Evolutionary conservation across 352 stramenopile species (phyloP).

Genomic region (Aphanomyces euteiches): DNA sequence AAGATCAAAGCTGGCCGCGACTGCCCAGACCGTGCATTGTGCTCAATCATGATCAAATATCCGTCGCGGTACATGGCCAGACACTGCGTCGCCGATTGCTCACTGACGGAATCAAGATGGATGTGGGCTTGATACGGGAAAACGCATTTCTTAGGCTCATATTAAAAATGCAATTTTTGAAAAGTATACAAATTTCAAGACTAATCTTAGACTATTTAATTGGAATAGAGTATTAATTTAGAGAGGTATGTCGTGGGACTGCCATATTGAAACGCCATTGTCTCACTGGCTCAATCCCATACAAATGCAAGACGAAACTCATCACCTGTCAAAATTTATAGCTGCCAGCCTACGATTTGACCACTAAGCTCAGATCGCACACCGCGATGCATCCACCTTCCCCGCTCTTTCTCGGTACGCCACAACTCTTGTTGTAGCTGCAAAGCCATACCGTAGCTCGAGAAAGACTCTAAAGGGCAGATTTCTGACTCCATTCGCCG

Average conservation of each 20-base stretch:
- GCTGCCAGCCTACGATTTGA: background rate
- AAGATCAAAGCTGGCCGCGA: slow-evolving; percentile 40
- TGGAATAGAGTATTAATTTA: background rate
- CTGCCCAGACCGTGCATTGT: slow-evolving; percentile 13
- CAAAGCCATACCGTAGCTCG: too few species aligned
- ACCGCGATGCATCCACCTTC: too few species aligned
- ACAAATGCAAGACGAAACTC: slow-evolving; percentile 1
- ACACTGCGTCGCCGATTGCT: background rate
- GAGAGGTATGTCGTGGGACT: background rate
- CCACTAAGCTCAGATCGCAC: background rate
- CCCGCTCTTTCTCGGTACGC: too few species aligned
- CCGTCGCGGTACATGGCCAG: slow-evolving; percentile 69
- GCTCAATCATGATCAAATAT: slow-evolving; percentile 50
- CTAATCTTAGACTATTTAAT: slow-evolving; percentile 9
- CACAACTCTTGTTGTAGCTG: background rate
- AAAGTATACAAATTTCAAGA: slow-evolving; percentile 3
- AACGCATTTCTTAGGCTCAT: too few species aligned
- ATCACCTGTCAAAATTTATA: slow-evolving; percentile 11
- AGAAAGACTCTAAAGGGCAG: too few species aligned
- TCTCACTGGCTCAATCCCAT: background rate
- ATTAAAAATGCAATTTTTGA: background rate
- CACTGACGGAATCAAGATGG: slow-evolving; percentile 1
- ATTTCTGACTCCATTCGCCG: too few species aligned
- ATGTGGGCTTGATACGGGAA: background rate
- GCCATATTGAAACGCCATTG: slow-evolving; percentile 2